Evolutionary conservation across 2,329 filamentous ascomycete genomes (phyloP).

Genomic region (Clarireedia homoeocarpa): DNA sequence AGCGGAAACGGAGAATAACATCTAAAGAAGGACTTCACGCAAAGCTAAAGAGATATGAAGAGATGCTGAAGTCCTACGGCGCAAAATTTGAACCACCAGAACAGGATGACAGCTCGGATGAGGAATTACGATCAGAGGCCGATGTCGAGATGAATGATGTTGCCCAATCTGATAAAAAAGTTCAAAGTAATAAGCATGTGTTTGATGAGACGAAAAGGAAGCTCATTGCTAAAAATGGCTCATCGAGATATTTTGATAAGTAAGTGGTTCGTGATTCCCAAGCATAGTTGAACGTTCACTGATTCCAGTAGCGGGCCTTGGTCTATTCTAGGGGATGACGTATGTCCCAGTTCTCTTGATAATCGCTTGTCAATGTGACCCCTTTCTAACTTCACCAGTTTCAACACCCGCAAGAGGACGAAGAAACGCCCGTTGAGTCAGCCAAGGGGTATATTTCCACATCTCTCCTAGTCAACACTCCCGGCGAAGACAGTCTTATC

Average conservation of each 20-base stretch:
- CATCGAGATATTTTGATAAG: constrained; percentile 51
- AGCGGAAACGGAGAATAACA: constrained; percentile 20
- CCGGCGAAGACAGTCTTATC: background rate
- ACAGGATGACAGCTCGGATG: constrained; percentile 11
- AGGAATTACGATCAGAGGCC: constrained; percentile 16
- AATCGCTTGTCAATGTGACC: background rate
- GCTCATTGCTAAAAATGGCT: constrained; percentile 13
- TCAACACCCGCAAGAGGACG: background rate
- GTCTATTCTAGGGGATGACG: background rate
- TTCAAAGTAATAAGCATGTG: background rate
- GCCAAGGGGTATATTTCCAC: background rate
- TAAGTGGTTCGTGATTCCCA: constrained; percentile 42
- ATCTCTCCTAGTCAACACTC: background rate
- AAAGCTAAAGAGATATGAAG: constrained; percentile 18
- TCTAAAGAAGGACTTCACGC: constrained; percentile 20
- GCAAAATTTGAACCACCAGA: constrained; percentile 15
- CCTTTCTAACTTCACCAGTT: background rate
- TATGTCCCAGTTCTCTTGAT: background rate
- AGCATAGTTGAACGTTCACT: background rate
- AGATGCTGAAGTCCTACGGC: constrained; percentile 15
- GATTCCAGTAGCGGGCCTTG: background rate
- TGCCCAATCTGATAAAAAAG: background rate
- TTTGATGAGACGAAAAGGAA: constrained; percentile 15
- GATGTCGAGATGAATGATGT: constrained; percentile 15
- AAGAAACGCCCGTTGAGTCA: background rate